Conservation (phyloP, 441 rosid genomes). For the Hura crepitans region DNA sequence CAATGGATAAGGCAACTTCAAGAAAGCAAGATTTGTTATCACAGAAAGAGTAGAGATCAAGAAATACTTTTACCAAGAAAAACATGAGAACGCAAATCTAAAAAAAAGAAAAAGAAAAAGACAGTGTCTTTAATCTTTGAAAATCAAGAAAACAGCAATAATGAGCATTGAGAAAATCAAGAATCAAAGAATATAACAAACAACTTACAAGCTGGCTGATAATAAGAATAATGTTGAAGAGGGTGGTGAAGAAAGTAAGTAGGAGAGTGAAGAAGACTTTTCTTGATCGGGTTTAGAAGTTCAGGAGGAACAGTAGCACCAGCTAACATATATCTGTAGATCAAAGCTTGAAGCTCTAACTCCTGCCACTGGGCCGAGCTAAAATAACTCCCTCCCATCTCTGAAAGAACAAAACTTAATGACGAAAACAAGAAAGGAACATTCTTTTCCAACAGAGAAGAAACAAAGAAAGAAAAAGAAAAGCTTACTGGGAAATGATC, state of each 20-base stretch:
- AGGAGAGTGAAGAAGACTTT: slow-evolving; percentile 55
- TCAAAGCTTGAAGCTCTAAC: slow-evolving; percentile 89
- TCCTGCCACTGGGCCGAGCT: slow-evolving; percentile 88
- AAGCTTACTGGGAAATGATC: slow-evolving; percentile 45
- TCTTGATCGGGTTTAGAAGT: slow-evolving; percentile 77
- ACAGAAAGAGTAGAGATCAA: not conserved
- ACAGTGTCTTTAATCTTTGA: not conserved
- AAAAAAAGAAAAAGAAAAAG: no score
- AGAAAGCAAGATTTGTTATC: slow-evolving; percentile 12
- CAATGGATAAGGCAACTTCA: not conserved
- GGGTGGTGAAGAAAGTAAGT: slow-evolving; percentile 56
- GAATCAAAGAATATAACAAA: not conserved
- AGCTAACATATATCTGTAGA: slow-evolving; percentile 78
- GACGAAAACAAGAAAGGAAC: not conserved
- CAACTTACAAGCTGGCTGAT: slow-evolving; percentile 72
- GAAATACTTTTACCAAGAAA: slow-evolving; percentile 18
- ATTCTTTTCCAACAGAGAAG: not conserved
- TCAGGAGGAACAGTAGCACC: slow-evolving; percentile 77
- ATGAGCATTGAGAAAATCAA: slow-evolving; percentile 10
- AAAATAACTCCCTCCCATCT: slow-evolving; percentile 63
- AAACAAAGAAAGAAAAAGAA: slow-evolving; percentile 12
- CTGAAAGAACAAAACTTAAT: slow-evolving; percentile 25
- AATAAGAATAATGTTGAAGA: slow-evolving; percentile 51
- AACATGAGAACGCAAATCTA: slow-evolving; percentile 14
- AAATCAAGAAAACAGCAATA: not conserved